Percentiles rank a stretch among this genome's conserved stretches.
These are phyloP conservation scores for Raphanus raphanistrum DNA, from an alignment of 345 rosid genomes.

Conservation along the genomic window DNA sequence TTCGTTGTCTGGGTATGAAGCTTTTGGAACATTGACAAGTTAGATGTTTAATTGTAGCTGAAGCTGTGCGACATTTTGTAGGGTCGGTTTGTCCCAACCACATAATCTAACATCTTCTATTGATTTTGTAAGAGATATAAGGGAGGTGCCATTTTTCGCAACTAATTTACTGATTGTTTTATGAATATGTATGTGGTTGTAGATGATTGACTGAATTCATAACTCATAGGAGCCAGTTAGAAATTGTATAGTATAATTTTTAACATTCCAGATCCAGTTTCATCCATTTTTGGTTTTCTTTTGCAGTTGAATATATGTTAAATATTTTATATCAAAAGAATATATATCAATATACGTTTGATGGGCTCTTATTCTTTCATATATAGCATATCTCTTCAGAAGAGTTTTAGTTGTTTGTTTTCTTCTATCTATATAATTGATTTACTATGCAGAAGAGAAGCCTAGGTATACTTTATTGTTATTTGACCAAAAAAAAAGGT, in stretches of 20 bases:
- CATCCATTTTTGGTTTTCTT: background rate
- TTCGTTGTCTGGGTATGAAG: constrained; percentile 32
- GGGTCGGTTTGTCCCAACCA: constrained; percentile 36
- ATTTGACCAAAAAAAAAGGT: too few relatives aligned
- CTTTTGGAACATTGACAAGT: constrained; percentile 38
- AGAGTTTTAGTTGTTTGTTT: background rate
- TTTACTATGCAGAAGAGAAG: background rate
- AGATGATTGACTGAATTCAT: background rate
- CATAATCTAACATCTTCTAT: constrained; percentile 14
- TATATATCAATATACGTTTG: background rate
- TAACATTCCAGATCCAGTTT: background rate
- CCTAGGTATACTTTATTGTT: background rate
- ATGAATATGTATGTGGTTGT: constrained; percentile 14
- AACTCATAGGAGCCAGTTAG: background rate
- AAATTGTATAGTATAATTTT: background rate
- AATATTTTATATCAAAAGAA: background rate
- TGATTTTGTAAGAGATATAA: constrained; percentile 14
- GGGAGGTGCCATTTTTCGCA: constrained; percentile 11
- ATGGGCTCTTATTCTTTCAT: background rate
- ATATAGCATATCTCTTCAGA: background rate
- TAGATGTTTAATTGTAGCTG: constrained; percentile 36
- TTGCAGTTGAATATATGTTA: background rate
- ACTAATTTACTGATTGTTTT: constrained; percentile 6
- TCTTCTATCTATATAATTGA: background rate
- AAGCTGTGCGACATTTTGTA: constrained; percentile 30